Conservation (phyloP, 2,329 filamentous ascomycete genomes). For the Seiridium unicorne region DNA sequence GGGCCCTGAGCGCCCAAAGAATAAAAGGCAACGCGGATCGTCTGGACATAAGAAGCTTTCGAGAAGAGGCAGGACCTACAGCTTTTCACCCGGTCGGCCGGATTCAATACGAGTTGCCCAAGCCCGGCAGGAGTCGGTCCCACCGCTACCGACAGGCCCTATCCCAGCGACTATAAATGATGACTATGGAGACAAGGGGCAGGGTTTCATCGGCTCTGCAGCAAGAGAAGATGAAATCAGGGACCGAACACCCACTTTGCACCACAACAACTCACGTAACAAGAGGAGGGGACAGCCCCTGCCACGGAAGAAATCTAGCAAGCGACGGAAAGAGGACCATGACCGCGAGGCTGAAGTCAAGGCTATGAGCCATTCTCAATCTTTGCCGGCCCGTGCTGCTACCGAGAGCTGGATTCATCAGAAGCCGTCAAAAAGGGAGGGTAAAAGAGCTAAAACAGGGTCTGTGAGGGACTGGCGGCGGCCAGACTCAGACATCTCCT, state of each 20-base stretch:
- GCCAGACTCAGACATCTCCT: constrained; percentile 69
- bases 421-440: constrained; percentile 60
- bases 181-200: constrained; percentile 9
- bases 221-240: constrained; percentile 21
- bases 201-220: constrained; percentile 7
- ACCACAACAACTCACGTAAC: constrained; percentile 48
- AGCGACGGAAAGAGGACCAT: constrained; percentile 71
- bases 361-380: constrained; percentile 66
- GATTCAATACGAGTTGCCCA: constrained; percentile 49
- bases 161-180: constrained; percentile 13
- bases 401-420: constrained; percentile 60
- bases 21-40: constrained; percentile 9
- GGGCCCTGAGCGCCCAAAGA: background rate
- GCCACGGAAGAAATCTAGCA: constrained; percentile 71
- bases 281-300: constrained; percentile 62
- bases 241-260: constrained; percentile 50
- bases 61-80: constrained; percentile 32
- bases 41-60: constrained; percentile 36
- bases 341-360: constrained; percentile 85
- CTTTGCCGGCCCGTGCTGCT: constrained; percentile 61
- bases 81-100: constrained; percentile 60
- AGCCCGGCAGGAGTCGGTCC: constrained; percentile 22
- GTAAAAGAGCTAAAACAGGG: constrained; percentile 58
- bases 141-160: constrained; percentile 19
- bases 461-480: constrained; percentile 55